Evolutionary conservation across 169 alveolate genomes (phyloP).

Genomic region (Cardiosporidium cionae): DNA sequence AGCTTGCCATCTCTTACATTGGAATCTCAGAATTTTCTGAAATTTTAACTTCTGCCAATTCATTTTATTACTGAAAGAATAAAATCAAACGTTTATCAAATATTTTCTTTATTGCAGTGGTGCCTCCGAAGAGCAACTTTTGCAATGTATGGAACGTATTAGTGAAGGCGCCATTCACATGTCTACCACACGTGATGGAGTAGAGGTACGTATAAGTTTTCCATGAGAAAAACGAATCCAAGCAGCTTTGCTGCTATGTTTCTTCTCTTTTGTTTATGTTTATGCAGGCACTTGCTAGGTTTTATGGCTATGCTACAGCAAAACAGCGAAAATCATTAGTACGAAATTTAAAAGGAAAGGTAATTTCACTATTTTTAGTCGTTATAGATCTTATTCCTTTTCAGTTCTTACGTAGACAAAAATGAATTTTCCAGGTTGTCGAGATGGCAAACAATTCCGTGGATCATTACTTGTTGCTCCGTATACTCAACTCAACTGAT

Average conservation of each 20-base stretch:
- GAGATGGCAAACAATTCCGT: not conserved
- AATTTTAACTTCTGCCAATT: too few species aligned
- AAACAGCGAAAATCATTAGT: constrained; percentile 13
- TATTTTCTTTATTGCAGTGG: not conserved
- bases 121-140: not conserved
- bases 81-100: too few species aligned
- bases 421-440: too few species aligned
- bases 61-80: too few species aligned
- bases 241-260: not conserved
- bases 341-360: constrained; percentile 4
- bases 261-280: not conserved
- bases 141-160: not conserved
- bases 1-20: too few species aligned
- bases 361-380: constrained; percentile 1
- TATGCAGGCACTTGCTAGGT: constrained; percentile 15
- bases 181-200: not conserved
- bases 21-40: too few species aligned
- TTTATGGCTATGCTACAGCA: constrained; percentile 22
- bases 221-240: too few species aligned
- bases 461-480: not conserved
- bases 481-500: not conserved
- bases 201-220: not conserved
- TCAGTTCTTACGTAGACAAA: constrained; percentile 18
- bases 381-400: constrained; percentile 7
- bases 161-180: not conserved